These are phyloP conservation scores for Acacia melanoxylon DNA, from an alignment of 306 rosid species.

Conservation along the genomic window DNA sequence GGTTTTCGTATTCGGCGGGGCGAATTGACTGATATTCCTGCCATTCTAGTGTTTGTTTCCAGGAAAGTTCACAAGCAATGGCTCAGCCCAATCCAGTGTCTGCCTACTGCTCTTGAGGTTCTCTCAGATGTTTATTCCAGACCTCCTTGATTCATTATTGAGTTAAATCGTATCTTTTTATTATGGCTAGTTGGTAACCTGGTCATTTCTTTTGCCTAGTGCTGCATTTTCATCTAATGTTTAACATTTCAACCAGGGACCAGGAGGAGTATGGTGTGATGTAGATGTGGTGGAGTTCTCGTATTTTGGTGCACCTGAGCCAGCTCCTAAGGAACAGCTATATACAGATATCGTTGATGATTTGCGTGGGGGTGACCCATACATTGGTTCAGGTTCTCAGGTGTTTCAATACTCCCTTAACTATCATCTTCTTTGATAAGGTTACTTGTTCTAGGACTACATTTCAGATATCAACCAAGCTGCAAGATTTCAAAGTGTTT, in stretches of 20 bases:
- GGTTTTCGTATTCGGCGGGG: constrained; percentile 94
- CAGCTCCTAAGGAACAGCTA: constrained; percentile 91
- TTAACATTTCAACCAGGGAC: constrained; percentile 72
- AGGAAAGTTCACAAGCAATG: constrained; percentile 99
- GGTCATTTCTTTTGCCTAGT: constrained; percentile 1
- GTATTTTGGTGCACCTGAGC: constrained; percentile 98
- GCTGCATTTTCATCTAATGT: constrained; percentile 15
- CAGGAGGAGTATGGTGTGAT: constrained; percentile 99
- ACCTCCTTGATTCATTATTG: constrained; percentile 19
- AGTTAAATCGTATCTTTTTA: neutral
- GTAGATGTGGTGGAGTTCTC: constrained; percentile 99
- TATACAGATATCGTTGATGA: constrained; percentile 94
- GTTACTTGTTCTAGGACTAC: neutral
- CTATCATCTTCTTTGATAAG: neutral
- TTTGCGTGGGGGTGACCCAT: constrained; percentile 90
- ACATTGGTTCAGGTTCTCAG: constrained; percentile 99
- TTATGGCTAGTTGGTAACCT: neutral
- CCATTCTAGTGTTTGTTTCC: constrained; percentile 96
- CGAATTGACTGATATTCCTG: constrained; percentile 88
- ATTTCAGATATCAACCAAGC: neutral
- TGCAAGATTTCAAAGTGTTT: neutral
- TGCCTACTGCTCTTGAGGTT: constrained; percentile 97
- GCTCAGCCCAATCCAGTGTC: constrained; percentile 96
- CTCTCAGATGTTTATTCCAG: constrained; percentile 13
- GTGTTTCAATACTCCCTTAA: constrained; percentile 45